These are phyloP conservation scores for Plasmodiophora brassicae DNA, from an alignment of 208 protist genomes.

Conservation along the genomic window DNA sequence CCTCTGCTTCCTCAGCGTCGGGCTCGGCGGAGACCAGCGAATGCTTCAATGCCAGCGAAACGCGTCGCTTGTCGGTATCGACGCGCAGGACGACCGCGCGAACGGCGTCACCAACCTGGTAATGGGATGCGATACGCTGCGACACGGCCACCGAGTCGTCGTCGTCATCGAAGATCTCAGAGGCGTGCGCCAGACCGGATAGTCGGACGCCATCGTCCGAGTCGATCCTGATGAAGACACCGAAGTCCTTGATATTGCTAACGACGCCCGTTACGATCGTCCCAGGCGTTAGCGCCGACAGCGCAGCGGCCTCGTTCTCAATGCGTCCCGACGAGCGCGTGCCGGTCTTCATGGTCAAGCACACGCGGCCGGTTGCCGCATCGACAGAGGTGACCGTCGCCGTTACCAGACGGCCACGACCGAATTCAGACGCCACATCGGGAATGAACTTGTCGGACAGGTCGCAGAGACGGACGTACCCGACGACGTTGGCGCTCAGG, in stretches of 20 bases:
- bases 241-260: not conserved
- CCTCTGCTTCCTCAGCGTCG: not conserved
- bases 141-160: not conserved
- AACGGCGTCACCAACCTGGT: not conserved
- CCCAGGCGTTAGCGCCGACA: not conserved
- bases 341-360: not conserved
- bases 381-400: not conserved
- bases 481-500: not conserved
- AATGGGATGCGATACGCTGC: not conserved
- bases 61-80: not conserved
- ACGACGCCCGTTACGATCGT: not conserved
- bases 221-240: constrained; percentile 18
- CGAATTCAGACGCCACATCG: not conserved
- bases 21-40: not conserved
- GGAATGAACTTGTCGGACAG: not conserved
- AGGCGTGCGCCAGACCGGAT: not conserved
- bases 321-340: not conserved
- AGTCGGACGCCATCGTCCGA: not conserved
- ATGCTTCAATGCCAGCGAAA: not conserved
- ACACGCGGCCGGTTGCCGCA: not conserved
- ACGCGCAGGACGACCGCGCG: not conserved
- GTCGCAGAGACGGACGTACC: not conserved
- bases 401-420: not conserved
- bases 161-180: constrained; percentile 12
- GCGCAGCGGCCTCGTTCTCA: not conserved